A percentile compares a stretch with the other conserved stretches of the same genome.
Evolutionary conservation across 192 early-diverging fungal species (phyloP).

Genomic region (Thoreauomyces humboldtii): DNA sequence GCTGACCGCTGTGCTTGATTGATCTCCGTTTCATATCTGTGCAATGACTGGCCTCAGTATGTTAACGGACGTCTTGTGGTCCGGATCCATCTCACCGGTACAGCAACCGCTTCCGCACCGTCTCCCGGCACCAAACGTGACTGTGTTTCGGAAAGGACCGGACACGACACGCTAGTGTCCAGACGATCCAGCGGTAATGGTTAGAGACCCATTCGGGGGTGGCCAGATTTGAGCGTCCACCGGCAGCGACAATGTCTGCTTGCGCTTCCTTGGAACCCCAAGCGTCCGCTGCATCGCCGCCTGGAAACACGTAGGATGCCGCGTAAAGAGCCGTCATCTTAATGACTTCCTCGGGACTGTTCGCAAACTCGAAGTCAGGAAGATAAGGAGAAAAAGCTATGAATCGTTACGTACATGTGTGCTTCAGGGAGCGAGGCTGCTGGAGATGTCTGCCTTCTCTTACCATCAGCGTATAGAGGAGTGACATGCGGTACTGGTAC

Average conservation of each 20-base stretch:
- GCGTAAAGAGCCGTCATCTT: not conserved
- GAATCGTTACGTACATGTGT: not conserved
- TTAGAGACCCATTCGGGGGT: conserved; percentile 55
- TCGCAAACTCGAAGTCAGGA: not conserved
- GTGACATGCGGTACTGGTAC: not conserved
- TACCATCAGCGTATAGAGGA: not conserved
- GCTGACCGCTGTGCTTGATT: conserved; percentile 60
- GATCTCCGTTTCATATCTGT: conserved; percentile 63
- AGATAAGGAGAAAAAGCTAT: too few relatives aligned
- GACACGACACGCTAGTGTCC: conserved; percentile 66
- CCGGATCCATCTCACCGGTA: conserved; percentile 17
- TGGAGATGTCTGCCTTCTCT: not conserved
- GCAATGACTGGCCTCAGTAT: not conserved
- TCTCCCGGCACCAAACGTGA: conserved; percentile 38
- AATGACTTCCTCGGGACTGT: not conserved
- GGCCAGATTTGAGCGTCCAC: conserved; percentile 35
- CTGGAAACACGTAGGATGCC: not conserved
- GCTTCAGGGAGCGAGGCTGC: too few relatives aligned
- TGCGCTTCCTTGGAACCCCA: conserved; percentile 56
- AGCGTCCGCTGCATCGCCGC: not conserved
- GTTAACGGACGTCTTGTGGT: not conserved
- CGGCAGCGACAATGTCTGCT: conserved; percentile 36
- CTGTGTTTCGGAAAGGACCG: conserved; percentile 50
- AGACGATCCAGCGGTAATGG: conserved; percentile 69
- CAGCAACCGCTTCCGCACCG: conserved; percentile 52